phyloP scores from a whole-genome alignment of 371 early-diverging fungal species.

The Mycotypha africana region DNA sequence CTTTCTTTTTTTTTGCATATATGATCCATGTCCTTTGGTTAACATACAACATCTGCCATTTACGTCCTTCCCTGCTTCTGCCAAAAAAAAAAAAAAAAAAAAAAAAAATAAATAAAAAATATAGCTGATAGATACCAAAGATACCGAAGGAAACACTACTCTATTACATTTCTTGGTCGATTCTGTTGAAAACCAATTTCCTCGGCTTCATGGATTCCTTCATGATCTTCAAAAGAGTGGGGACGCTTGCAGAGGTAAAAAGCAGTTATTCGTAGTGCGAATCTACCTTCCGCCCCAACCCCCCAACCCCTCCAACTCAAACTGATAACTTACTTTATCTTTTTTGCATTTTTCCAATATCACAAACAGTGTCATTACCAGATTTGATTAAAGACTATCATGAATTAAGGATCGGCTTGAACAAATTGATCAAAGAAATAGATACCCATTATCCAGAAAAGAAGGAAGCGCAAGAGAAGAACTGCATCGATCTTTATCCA shows the following conservation, averaged over 20 bases:
- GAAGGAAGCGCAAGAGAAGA: slow-evolving; percentile 25
- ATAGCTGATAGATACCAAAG: slow-evolving; percentile 81
- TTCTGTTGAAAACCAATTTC: slow-evolving; percentile 63
- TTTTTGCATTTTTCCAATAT: no score
- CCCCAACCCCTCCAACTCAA: no score
- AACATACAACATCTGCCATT: no score
- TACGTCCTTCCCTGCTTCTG: no score
- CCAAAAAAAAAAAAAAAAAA: neutral
- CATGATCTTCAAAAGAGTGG: slow-evolving; percentile 68
- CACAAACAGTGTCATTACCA: slow-evolving; percentile 43
- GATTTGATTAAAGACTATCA: slow-evolving; percentile 54
- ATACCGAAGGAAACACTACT: slow-evolving; percentile 64
- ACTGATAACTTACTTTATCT: no score
- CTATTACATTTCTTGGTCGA: slow-evolving; percentile 77
- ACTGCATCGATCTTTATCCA: slow-evolving; percentile 37
- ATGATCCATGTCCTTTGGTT: neutral
- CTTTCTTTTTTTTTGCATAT: neutral
- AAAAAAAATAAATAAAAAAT: neutral
- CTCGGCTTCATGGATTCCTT: slow-evolving; percentile 59
- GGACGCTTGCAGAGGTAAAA: slow-evolving; percentile 74
- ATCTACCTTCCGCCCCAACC: no score
- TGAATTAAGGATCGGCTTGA: slow-evolving; percentile 48
- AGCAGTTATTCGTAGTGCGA: slow-evolving; percentile 9
- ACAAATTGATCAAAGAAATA: slow-evolving; percentile 45
- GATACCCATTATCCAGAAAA: slow-evolving; percentile 40